phyloP scores from a whole-genome alignment of 1,284 basidiomycete species.

The Lignosus rhinocerotis region DNA sequence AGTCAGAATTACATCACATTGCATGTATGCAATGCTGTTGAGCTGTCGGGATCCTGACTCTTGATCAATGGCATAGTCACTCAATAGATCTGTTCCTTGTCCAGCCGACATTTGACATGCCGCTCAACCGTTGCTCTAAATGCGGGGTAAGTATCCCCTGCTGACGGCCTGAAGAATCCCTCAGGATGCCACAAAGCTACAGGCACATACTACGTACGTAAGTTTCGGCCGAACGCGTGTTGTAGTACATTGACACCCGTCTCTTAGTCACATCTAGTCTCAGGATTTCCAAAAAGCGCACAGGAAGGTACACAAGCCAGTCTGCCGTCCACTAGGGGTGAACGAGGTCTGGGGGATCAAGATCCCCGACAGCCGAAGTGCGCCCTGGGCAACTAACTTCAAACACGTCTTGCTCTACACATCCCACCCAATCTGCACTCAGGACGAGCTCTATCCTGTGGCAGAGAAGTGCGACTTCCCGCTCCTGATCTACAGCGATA shows the following conservation, averaged over 20 bases:
- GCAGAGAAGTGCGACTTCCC: constrained; percentile 13
- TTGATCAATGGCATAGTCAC: too few species aligned
- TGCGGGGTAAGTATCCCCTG: not conserved
- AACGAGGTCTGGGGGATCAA: constrained; percentile 23
- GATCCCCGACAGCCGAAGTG: too few species aligned
- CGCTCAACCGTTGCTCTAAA: too few species aligned
- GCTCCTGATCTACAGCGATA: constrained; percentile 15
- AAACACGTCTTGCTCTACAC: constrained; percentile 17
- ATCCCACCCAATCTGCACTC: constrained; percentile 13
- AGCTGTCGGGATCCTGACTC: too few species aligned
- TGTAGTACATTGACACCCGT: not conserved
- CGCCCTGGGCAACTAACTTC: too few species aligned
- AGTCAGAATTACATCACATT: too few species aligned
- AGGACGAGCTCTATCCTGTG: constrained; percentile 19
- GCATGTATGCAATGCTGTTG: too few species aligned
- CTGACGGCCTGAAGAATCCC: constrained; percentile 4
- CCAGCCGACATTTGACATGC: not conserved
- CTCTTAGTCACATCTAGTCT: not conserved
- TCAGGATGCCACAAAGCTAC: constrained; percentile 11
- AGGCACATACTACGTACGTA: constrained; percentile 13
- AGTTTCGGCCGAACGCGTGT: too few species aligned
- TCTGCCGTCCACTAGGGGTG: constrained; percentile 9
- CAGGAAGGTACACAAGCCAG: constrained; percentile 20
- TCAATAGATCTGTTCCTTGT: not conserved
- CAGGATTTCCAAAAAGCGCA: constrained; percentile 16